Conservation (phyloP, 2,329 filamentous ascomycete species). For the Cercospora janseana region DNA sequence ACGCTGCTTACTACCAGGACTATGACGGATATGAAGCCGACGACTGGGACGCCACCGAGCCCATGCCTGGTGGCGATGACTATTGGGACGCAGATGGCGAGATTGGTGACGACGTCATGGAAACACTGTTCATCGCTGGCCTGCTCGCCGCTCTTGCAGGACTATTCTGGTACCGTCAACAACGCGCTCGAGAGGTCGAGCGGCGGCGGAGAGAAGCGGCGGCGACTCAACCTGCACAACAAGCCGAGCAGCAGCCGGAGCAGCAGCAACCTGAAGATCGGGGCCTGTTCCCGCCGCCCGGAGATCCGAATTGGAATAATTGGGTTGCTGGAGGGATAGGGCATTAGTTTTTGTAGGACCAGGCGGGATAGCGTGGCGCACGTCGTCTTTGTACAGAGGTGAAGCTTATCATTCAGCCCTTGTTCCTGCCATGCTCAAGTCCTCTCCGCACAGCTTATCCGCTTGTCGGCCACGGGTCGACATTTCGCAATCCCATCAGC, state of each 20-base stretch:
- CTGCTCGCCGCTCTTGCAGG: constrained; percentile 71
- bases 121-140: constrained; percentile 79
- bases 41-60: constrained; percentile 46
- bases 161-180: constrained; percentile 77
- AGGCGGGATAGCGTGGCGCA: neutral
- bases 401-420: neutral
- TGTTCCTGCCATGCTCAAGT: neutral
- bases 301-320: constrained; percentile 65
- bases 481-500: no score
- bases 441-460: no score
- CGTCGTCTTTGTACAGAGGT: constrained; percentile 3
- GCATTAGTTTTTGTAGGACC: constrained; percentile 41
- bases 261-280: constrained; percentile 46
- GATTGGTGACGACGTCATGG: constrained; percentile 71
- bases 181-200: constrained; percentile 55
- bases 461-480: no score
- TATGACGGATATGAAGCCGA: constrained; percentile 52
- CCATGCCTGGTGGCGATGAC: constrained; percentile 54
- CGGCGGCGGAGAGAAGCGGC: constrained; percentile 47
- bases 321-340: constrained; percentile 69
- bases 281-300: constrained; percentile 64
- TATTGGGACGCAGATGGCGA: constrained; percentile 58
- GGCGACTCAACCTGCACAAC: constrained; percentile 33
- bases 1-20: constrained; percentile 38
- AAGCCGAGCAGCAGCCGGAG: constrained; percentile 38